Evolutionary conservation across 495 filamentous ascomycete genomes (phyloP), one percentile per base, ranked within the genome.

Genomic region (Friedmanniomyces endolithicus): DNA sequence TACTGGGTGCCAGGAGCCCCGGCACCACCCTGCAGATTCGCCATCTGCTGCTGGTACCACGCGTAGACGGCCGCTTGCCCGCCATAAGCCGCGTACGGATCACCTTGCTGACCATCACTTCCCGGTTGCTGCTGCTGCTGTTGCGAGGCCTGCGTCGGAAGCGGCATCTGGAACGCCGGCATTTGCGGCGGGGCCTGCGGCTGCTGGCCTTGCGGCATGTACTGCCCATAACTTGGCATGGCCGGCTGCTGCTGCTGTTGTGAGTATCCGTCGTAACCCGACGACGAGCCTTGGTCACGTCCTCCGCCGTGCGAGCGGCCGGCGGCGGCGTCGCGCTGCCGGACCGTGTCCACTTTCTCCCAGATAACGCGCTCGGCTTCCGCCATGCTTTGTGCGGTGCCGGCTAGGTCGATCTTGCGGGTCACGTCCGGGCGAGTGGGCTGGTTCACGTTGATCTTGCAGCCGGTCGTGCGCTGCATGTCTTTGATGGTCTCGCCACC

Each of bases 401-500:
- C 87, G 12, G 88, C 80, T 9, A 92, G 72, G 24, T 83, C 86
- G 59, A 92, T 90, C 65, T 89, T 85, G 46, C 87, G 82, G 59
- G 88, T 80, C 43, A 78, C 71, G 59, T 90, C 87, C 55, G 81
- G 77, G 20, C 83, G 83, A 2, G 76, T 80, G 2, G 83, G 78
- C 49, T 79, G 81, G 23, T 86, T 84, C 17, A 92, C 87, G 56
- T 92, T 92, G 74, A 92, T 90, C 72, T 90, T 88, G 75, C 87
- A 92, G 22, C 84, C 83, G 0, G 86, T 88, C 6, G 73, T 77
- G 59, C 78, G 78, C 63, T 90, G 86, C 82, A 88, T 89, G 60
- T 90, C 86, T 48, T 86, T 86, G 63, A 90, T 90, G 0, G 86
- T 88, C 67, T 90, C 86, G 48, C 86, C 86, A 48, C 86, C 74